Evolutionary conservation across 2,329 filamentous ascomycete genomes (phyloP), one percentile per base, ranked within the genome.

Genomic region (Claviceps paspali): DNA sequence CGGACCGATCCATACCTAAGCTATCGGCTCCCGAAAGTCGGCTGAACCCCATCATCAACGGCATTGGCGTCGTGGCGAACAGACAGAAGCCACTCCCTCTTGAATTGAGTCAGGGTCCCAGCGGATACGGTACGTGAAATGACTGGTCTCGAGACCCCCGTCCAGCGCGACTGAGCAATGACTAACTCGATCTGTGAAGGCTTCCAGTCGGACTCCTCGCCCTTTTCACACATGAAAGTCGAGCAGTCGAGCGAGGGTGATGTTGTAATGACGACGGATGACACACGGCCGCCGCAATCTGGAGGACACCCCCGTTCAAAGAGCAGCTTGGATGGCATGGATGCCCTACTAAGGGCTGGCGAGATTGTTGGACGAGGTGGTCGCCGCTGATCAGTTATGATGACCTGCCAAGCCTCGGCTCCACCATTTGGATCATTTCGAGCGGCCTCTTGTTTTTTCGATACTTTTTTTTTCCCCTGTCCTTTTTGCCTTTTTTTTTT

Each of bases 271-370:
- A 52, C 48, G 6, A 39, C 49, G 11, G 44, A 48, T 33, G 45
- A 50, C 34, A 40, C 46, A n/a, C n/a, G n/a, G 5, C 33, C 41
- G 14, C 47, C 12, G 53, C 29, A 21, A 35, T 45, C 12, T 35
- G 36, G 12, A 12, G 14, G 17, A 18, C 23, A 34, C 17, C 44
- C 44, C 5, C 50, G 53, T 5, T 27, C 35, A 3, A 55, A 47
- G 33, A 33, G 40, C 8, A 50, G 50, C 3, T 53, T 76, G 15
- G 72, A 77, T 42, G 72, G 73, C 2, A 71, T 78, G 55, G 73
- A 62, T 41, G 73, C 73, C 6, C 55, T 78, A 9, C 51, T 77
- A 2, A 63, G 62, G 42, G 73, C 73, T 8, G 70, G 72, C 23
- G 72, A 76, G 45, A 70, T 77, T 42, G 68, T 76, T 28, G 67